Base-by-base conservation (phyloP, 176 grass and related monocot genomes). In the Carex scoparia region DNA sequence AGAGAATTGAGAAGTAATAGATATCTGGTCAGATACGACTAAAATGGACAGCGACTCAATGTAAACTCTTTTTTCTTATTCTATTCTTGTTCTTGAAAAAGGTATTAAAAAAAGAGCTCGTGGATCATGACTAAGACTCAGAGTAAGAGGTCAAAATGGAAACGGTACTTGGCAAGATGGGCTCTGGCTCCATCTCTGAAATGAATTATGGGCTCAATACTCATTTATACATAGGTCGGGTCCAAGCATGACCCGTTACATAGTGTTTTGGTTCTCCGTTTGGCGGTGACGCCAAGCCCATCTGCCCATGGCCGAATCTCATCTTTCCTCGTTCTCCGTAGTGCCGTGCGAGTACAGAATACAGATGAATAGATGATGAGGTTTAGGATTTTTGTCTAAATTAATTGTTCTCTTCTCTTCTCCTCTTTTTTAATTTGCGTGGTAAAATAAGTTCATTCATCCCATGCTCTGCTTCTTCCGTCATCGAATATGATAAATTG, bases 61-160 rank as follows among this genome's bases (percentile, higher is more conserved):
- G 10, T 33, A 37, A 18, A 16, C 59, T 9, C 30, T 48, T 0
- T 48, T 23, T 27, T 4, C n/a, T 49, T 23, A 49, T 23, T 73
- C 0, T 11, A 73, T 73, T 48, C 7, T 48, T 3, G 23, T 23
- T 23, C 23, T 23, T 23, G 23, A 40, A 40, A 40, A 40, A 37
- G 35, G 35, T 37, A 37, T 37, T 3, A 37, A 49, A 73, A 46
- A 4, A 8, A 51, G 10, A 74, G 19, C 18, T 74, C 70, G 74
- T 51, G 74, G 27, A 35, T 79, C 49, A 37, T 80, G 77, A 61
- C 76, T 60, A 60, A 53, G 75, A 80, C 1, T 80, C 60, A 33
- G 40, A 42, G 40, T 7, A 46, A 7, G 46, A 10, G 8, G 8
- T 49, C 35, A 37, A 80, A 80, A 61, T 61, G 1, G 4, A 40